phyloP scores from a whole-genome alignment of 116 monocot species.

The Trichopus zeylanicus region DNA sequence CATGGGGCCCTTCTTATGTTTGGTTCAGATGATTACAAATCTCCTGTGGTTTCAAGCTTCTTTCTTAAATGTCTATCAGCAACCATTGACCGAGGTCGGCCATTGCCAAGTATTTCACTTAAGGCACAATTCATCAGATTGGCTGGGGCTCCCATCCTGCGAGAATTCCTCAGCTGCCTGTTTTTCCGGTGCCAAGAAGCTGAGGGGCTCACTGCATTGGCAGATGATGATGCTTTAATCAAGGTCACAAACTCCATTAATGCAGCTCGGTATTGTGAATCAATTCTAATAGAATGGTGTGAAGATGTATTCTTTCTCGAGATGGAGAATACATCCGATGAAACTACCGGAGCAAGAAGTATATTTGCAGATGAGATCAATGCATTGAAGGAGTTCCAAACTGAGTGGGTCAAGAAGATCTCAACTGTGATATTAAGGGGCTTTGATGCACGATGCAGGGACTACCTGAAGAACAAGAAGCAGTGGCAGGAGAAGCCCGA shows the following conservation, averaged over 20 bases:
- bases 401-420: slow-evolving; percentile 67
- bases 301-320: slow-evolving; percentile 88
- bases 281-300: slow-evolving; percentile 65
- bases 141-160: slow-evolving; percentile 30
- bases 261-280: slow-evolving; percentile 57
- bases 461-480: slow-evolving; percentile 75
- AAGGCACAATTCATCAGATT: slow-evolving; percentile 54
- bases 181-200: slow-evolving; percentile 76
- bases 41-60: slow-evolving; percentile 47
- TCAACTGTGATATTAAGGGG: slow-evolving; percentile 68
- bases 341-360: slow-evolving; percentile 5
- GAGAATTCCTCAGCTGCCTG: slow-evolving; percentile 45
- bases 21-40: slow-evolving; percentile 56
- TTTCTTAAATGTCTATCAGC: slow-evolving; percentile 32
- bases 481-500: slow-evolving; percentile 76
- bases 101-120: slow-evolving; percentile 53
- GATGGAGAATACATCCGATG: slow-evolving; percentile 29
- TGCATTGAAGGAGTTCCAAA: slow-evolving; percentile 31
- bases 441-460: slow-evolving; percentile 63
- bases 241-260: slow-evolving; percentile 68
- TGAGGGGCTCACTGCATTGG: slow-evolving; percentile 82
- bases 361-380: slow-evolving; percentile 55
- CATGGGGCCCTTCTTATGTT: slow-evolving; percentile 23
- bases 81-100: slow-evolving; percentile 44
- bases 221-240: slow-evolving; percentile 70